phyloP scores from a whole-genome alignment of 2,329 filamentous ascomycete species.

The Botrytis pseudocinerea region DNA sequence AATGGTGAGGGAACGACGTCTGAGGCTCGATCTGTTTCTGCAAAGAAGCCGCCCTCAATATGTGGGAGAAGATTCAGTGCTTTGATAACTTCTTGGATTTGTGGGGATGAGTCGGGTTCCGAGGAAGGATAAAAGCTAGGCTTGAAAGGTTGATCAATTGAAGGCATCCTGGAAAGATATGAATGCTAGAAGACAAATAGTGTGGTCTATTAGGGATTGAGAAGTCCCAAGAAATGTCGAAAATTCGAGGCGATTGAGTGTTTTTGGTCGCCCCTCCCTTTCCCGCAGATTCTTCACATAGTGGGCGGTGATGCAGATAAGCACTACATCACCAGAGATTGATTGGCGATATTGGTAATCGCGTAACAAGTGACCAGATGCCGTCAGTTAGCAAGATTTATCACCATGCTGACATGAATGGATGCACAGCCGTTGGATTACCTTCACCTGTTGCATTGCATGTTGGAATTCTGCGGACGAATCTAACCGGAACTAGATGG shows the following conservation, averaged over 20 bases:
- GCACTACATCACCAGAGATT: not conserved
- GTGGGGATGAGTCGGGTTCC: constrained; percentile 39
- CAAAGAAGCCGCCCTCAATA: constrained; percentile 65
- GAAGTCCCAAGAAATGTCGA: not conserved
- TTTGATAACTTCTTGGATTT: constrained; percentile 44
- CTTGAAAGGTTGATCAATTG: constrained; percentile 24
- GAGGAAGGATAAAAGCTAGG: constrained; percentile 36
- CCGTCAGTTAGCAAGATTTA: not conserved
- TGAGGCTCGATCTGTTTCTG: constrained; percentile 58
- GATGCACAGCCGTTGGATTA: not conserved
- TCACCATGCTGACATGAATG: not conserved
- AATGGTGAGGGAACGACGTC: constrained; percentile 58
- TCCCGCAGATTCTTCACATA: not conserved
- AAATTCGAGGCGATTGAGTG: not conserved
- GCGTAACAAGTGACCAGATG: not conserved
- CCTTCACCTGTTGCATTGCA: not conserved
- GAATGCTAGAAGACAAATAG: not conserved
- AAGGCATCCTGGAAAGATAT: constrained; percentile 7
- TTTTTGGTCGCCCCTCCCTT: not conserved
- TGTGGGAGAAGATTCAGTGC: constrained; percentile 54
- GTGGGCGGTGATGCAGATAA: not conserved
- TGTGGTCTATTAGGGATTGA: not conserved
- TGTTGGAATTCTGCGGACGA: not conserved
- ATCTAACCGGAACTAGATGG: not conserved
- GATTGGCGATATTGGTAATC: not conserved